A percentile compares a stretch with the other conserved stretches of the same genome.
Evolutionary conservation across 1,284 basidiomycete species (phyloP).

Genomic region (Cryptococcus neoformans): DNA sequence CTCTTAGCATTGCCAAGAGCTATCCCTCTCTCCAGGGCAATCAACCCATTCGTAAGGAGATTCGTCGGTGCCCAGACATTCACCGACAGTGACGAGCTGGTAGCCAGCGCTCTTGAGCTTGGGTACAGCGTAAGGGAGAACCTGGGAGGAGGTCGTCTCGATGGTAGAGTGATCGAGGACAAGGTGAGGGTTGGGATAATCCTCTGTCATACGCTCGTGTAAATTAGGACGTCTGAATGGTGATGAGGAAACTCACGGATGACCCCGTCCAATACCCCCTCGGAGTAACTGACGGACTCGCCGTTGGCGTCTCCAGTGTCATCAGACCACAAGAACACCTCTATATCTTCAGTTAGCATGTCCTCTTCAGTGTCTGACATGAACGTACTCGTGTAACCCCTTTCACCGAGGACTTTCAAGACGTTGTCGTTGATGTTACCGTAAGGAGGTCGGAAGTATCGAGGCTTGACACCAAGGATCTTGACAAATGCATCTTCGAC

Average conservation of each 20-base stretch:
- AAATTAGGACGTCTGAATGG: not conserved
- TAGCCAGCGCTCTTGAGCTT: slow-evolving; percentile 38
- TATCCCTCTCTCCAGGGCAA: slow-evolving; percentile 33
- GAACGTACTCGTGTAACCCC: slow-evolving; percentile 48
- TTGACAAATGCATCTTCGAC: slow-evolving; percentile 56
- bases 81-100: slow-evolving; percentile 43
- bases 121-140: slow-evolving; percentile 36
- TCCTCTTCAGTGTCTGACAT: not conserved
- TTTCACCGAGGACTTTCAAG: slow-evolving; percentile 50
- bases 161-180: slow-evolving; percentile 40
- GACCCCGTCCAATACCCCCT: slow-evolving; percentile 28
- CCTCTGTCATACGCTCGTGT: not conserved
- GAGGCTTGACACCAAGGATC: slow-evolving; percentile 55
- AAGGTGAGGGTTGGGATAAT: slow-evolving; percentile 34
- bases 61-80: slow-evolving; percentile 42
- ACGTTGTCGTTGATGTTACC: slow-evolving; percentile 57
- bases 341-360: slow-evolving; percentile 4
- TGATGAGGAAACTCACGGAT: slow-evolving; percentile 7
- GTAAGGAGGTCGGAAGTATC: slow-evolving; percentile 53
- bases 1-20: slow-evolving; percentile 35
- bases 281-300: slow-evolving; percentile 23
- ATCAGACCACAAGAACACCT: slow-evolving; percentile 47
- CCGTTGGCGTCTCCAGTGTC: slow-evolving; percentile 42
- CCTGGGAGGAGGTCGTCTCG: slow-evolving; percentile 24
- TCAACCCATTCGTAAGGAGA: slow-evolving; percentile 45